These are phyloP conservation scores for Myriosclerotinia curreyana DNA, from an alignment of 2,329 filamentous ascomycete genomes.

Conservation along the genomic window DNA sequence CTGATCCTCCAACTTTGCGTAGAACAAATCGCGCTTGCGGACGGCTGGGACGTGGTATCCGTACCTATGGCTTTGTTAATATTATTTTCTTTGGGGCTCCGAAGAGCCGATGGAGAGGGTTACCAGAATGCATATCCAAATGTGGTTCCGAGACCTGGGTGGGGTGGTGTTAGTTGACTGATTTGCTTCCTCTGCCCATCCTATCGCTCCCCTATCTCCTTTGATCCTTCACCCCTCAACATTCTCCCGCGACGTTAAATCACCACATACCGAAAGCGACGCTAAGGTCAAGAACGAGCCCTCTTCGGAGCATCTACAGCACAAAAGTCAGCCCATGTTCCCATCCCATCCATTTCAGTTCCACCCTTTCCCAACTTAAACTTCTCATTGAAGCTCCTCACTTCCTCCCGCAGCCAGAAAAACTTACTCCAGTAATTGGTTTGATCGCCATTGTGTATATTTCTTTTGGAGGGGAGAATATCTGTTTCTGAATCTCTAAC, in stretches of 20 bases:
- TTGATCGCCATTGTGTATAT: slow-evolving; percentile 39
- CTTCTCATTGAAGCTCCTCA: not conserved
- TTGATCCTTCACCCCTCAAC: not conserved
- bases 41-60: slow-evolving; percentile 46
- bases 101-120: slow-evolving; percentile 26
- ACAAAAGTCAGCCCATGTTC: slow-evolving; percentile 33
- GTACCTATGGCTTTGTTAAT: slow-evolving; percentile 32
- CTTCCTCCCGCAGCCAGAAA: not conserved
- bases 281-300: slow-evolving; percentile 56
- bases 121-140: slow-evolving; percentile 57
- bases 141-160: slow-evolving; percentile 51
- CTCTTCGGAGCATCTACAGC: slow-evolving; percentile 55
- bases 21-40: slow-evolving; percentile 43
- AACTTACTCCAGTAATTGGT: slow-evolving; percentile 42
- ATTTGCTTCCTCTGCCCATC: slow-evolving; percentile 10
- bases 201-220: not conserved
- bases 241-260: not conserved
- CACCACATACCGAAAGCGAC: slow-evolving; percentile 51
- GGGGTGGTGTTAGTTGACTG: slow-evolving; percentile 15
- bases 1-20: slow-evolving; percentile 44
- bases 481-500: slow-evolving; percentile 34
- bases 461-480: slow-evolving; percentile 30
- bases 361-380: not conserved
- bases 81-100: not conserved
- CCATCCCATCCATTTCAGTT: slow-evolving; percentile 21